phyloP scores from a whole-genome alignment of 2,329 filamentous ascomycete species.

The Fusarium kyushuense region DNA sequence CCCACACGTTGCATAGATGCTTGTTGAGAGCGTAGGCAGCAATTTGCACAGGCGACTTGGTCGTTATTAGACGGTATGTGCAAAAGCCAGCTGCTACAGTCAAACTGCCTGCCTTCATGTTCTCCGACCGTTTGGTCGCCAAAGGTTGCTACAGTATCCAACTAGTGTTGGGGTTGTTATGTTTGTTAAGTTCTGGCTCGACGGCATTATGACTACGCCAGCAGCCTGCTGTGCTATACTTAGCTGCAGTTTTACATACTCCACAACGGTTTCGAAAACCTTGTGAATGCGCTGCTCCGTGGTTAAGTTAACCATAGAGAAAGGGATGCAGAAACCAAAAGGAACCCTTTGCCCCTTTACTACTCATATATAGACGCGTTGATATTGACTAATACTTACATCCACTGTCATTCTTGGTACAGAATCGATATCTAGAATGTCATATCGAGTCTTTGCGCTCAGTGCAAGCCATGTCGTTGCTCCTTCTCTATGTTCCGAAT shows the following conservation, averaged over 20 bases:
- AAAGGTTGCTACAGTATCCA: neutral
- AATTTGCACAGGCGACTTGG: neutral
- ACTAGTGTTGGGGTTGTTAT: slow-evolving; percentile 19
- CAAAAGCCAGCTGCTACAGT: neutral
- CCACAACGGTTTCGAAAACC: neutral
- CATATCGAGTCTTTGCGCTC: neutral
- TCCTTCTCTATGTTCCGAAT: neutral
- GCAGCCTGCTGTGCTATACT: neutral
- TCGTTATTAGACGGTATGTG: neutral
- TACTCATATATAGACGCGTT: neutral
- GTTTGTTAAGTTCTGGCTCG: neutral
- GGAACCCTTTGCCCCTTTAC: neutral
- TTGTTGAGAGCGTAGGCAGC: neutral
- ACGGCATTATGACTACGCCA: neutral
- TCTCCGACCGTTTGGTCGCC: neutral
- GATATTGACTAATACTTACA: neutral
- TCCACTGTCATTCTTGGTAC: neutral
- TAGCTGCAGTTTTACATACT: neutral
- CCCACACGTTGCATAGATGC: neutral
- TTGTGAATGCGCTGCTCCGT: neutral
- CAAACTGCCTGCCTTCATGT: neutral
- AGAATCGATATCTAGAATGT: neutral
- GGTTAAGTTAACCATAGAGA: slow-evolving; percentile 5
- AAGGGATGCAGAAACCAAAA: neutral
- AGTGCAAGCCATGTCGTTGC: neutral